Evolutionary conservation across 2,329 filamentous ascomycete genomes (phyloP).

Genomic region (Podosphaera leucotricha): DNA sequence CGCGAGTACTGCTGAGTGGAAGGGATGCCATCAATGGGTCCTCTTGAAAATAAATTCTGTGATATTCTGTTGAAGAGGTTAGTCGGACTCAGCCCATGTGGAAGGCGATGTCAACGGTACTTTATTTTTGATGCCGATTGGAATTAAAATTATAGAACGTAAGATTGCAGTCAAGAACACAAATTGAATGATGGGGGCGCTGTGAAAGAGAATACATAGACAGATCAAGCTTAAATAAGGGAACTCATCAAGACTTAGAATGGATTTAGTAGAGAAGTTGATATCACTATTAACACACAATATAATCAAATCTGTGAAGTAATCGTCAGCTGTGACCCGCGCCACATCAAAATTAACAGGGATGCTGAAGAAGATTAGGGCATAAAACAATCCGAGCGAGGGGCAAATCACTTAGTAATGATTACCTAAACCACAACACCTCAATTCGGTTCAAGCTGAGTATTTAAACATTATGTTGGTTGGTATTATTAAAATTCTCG

Average conservation of each 20-base stretch:
- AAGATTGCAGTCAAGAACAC: neutral
- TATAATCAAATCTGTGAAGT: neutral
- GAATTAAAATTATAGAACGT: neutral
- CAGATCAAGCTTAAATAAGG: neutral
- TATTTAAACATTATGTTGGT: no score
- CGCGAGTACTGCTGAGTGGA: constrained; percentile 5
- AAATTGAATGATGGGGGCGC: neutral
- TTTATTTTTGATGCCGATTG: neutral
- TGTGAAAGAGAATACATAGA: neutral
- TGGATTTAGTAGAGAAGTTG: neutral
- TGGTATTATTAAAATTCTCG: no score
- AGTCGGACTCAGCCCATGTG: neutral
- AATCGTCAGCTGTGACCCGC: neutral
- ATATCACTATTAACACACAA: neutral
- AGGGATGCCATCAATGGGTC: constrained; percentile 8
- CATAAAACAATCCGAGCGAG: neutral
- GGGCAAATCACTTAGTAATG: neutral
- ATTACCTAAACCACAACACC: neutral
- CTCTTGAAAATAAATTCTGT: constrained; percentile 4
- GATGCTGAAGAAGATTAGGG: neutral
- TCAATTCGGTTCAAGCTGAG: neutral
- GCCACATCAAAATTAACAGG: neutral
- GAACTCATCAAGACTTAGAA: neutral
- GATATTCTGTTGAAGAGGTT: constrained; percentile 1
- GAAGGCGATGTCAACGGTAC: neutral